Base-by-base conservation (phyloP, 2,329 filamentous ascomycete species). In the Colletotrichum lini region DNA sequence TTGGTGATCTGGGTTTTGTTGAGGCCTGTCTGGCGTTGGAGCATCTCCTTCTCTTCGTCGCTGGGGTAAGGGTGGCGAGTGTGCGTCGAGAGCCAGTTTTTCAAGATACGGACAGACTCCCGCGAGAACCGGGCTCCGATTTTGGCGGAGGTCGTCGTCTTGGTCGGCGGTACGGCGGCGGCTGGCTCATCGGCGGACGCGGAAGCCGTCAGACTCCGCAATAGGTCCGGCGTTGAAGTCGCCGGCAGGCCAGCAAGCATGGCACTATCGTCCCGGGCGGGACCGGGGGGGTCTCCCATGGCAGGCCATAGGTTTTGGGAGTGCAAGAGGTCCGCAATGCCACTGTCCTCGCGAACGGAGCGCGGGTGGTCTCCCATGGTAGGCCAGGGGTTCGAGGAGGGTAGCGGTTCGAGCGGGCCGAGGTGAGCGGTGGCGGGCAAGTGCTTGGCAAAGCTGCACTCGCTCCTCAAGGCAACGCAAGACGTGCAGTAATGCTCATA, bases 1-100 rank as follows among this genome's bases (percentile, higher is more conserved):
- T 97, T 97, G 13, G 92, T 92, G 76, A 98, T 96, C 78, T 98
- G 95, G 16, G 88, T 92, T 76, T 94, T 90, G 79, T 90, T 95
- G 50, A 98, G 86, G 9, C 94, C 94, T 0, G 95, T 98, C 76
- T 93, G 89, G 57, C 89, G 87, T 80, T 94, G 92, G 35, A 98
- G 85, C 73, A 90, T 88, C 74, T 95, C 93, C 78, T 96, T 97
- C 78, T 98, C 94, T 70, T 94, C 91, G 53, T 97, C 94, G 44
- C 90, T 95, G 6, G 95, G 95, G 78, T 98, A 98, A 0, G 95
- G 95, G 76, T 97, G 93, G 63, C 93, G 88, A 77, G 89, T 89
- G 78, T 98, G 94, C 8, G 90, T 91, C 0, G 92, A 89, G 42
- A 97, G 87, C 95, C 95, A 98, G 75, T 92, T 91, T 82, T 96